phyloP scores from a whole-genome alignment of 2,329 filamentous ascomycete species.

The Fusarium musae region DNA sequence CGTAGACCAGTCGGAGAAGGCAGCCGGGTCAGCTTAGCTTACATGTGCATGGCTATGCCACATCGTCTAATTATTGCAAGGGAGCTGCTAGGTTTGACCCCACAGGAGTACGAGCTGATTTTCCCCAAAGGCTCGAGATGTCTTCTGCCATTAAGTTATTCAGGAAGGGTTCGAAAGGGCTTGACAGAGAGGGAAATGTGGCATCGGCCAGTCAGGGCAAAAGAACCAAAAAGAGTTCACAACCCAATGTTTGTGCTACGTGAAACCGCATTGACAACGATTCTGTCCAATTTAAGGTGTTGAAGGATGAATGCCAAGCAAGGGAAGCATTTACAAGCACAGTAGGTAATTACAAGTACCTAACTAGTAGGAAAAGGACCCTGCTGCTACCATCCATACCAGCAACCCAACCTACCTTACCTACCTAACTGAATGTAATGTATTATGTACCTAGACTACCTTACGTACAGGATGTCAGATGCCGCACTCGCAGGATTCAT shows the following conservation, averaged over 20 bases:
- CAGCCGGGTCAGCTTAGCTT: conserved; percentile 28
- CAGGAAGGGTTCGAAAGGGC: neutral
- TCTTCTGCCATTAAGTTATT: neutral
- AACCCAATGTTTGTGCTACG: neutral
- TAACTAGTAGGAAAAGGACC: conserved; percentile 17
- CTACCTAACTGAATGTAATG: neutral
- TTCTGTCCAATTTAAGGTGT: neutral
- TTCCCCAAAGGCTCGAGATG: conserved; percentile 3
- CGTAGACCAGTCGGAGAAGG: conserved; percentile 19
- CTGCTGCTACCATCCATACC: conserved; percentile 1
- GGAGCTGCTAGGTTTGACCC: conserved; percentile 27
- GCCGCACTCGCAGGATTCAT: neutral
- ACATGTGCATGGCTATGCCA: conserved; percentile 32
- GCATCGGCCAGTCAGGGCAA: neutral
- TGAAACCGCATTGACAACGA: neutral
- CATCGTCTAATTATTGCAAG: conserved; percentile 27
- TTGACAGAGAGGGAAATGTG: neutral
- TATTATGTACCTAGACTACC: neutral
- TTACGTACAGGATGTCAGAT: conserved; percentile 16
- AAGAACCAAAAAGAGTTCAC: neutral
- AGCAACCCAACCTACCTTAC: neutral
- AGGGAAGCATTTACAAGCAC: conserved; percentile 23
- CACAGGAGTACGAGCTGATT: conserved; percentile 23
- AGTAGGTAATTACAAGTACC: neutral
- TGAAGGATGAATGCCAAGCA: conserved; percentile 30